Base-by-base conservation (phyloP, 768 basidiomycete genomes). In the Hydnum rufescens region DNA sequence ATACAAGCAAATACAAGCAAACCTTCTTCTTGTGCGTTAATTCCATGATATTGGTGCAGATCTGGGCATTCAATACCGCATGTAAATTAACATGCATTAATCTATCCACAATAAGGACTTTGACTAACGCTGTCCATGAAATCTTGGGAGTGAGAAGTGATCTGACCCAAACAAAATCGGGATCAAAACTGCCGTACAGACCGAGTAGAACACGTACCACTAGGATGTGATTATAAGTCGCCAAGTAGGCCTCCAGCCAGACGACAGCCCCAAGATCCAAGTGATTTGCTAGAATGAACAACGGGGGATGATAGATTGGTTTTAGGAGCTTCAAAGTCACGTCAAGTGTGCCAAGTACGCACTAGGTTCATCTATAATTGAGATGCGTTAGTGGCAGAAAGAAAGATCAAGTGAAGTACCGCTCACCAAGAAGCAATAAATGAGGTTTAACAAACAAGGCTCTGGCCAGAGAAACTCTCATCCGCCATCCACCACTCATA, bases 401-500 rank as follows among this genome's bases (percentile, higher is more conserved):
- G n/a, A 4, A 42, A 26, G 2, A 26, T 4, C 19, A 5, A n/a
- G 26, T 32, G 46, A 31, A 18, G n/a, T 55, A 67, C 29, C 67
- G 67, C 67, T 93, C 88, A 64, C 96, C 95, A 58, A 99, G 78
- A 31, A 99, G 71, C 31, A 97, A 73, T 25, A 99, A 67, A 70
- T 99, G 95, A 3, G 93, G 93, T 67, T 92, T 96, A 66, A 99
- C 69, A 67, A 97, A 96, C 36, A 99, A 74, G 1, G 93, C 93
- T 47, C 93, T 75, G 31, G 93, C 93, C 34, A 99, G 81, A 13
- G 93, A 84, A 52, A 99, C 93, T 64, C 93, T 79, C 93, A 99
- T 99, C 50, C 93, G 76, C 93, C 93, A 99, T 60, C 93, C 93
- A 75, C 93, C 93, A 61, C 78, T 82, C 93, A 99, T 99, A 64